phyloP scores from a whole-genome alignment of 73 alveolate genomes.

The Uronychia setigera region DNA sequence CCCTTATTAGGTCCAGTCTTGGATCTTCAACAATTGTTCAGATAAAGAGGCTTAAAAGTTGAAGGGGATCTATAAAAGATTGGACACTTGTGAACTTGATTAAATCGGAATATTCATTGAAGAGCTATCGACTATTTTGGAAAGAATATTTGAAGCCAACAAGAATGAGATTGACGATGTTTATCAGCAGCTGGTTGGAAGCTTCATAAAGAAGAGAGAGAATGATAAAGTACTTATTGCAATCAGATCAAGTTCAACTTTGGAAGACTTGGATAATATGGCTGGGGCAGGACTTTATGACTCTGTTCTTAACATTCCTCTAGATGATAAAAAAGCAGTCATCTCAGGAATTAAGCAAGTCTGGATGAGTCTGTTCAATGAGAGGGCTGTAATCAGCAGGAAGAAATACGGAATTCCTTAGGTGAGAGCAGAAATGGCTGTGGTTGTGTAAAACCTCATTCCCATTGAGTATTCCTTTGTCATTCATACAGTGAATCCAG shows the following conservation, averaged over 20 bases:
- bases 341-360: constrained; percentile 77
- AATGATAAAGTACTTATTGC: constrained; percentile 65
- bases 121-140: too few species aligned
- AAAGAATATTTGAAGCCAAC: too few species aligned
- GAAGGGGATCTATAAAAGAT: neutral
- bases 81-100: too few species aligned
- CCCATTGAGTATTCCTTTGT: constrained; percentile 86
- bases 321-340: constrained; percentile 56
- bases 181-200: neutral
- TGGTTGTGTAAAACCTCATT: constrained; percentile 79
- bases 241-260: constrained; percentile 90
- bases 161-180: too few species aligned
- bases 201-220: constrained; percentile 38
- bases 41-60: neutral
- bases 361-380: constrained; percentile 86
- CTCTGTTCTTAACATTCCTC: constrained; percentile 79
- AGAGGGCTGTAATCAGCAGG: constrained; percentile 86
- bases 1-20: neutral
- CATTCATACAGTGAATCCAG: constrained; percentile 86
- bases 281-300: constrained; percentile 97
- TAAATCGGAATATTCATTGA: too few species aligned
- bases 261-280: constrained; percentile 88
- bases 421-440: constrained; percentile 84
- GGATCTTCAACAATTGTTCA: neutral
- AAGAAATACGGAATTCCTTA: constrained; percentile 70